Conservation (phyloP, 768 basidiomycete species). For the Favolaschia claudopus region DNA sequence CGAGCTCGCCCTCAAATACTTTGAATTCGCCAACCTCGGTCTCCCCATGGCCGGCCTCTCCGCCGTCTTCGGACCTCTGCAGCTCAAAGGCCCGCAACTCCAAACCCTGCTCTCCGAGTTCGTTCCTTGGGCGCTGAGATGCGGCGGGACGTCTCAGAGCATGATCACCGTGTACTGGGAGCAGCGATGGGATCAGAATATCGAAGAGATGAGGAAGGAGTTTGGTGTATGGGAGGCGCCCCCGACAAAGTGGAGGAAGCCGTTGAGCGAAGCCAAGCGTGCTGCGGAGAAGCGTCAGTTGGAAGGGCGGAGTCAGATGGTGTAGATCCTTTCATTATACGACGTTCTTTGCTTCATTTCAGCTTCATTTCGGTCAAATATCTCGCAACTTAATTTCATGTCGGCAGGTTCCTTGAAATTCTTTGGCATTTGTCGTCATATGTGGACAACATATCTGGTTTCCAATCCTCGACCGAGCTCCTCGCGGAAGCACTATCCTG, state of each 20-base stretch:
- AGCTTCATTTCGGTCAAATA: conserved; percentile 21
- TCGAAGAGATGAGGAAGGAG: conserved; percentile 85
- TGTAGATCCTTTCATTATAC: no score
- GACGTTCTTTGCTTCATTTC: conserved; percentile 17
- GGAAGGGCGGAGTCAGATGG: neutral
- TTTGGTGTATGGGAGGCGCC: conserved; percentile 89
- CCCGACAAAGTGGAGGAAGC: conserved; percentile 70
- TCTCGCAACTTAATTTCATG: neutral
- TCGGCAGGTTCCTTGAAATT: neutral
- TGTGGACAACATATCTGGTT: no score
- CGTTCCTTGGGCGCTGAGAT: conserved; percentile 91
- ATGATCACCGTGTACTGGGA: conserved; percentile 97
- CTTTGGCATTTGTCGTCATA: no score
- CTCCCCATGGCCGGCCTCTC: conserved; percentile 89
- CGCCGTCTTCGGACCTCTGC: conserved; percentile 79
- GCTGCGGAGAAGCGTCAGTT: conserved; percentile 43
- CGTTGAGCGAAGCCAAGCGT: conserved; percentile 67
- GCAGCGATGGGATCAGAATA: conserved; percentile 85
- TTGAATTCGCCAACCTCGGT: conserved; percentile 92
- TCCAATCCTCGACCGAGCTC: no score
- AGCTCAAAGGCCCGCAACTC: conserved; percentile 65
- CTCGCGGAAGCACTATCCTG: no score
- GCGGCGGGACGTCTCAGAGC: conserved; percentile 76
- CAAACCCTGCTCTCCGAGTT: conserved; percentile 77
- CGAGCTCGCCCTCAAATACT: conserved; percentile 93